Percentiles rank a stretch among this genome's conserved stretches.
phyloP scores from a whole-genome alignment of 306 rosid genomes.

The Fragaria ananassa region DNA sequence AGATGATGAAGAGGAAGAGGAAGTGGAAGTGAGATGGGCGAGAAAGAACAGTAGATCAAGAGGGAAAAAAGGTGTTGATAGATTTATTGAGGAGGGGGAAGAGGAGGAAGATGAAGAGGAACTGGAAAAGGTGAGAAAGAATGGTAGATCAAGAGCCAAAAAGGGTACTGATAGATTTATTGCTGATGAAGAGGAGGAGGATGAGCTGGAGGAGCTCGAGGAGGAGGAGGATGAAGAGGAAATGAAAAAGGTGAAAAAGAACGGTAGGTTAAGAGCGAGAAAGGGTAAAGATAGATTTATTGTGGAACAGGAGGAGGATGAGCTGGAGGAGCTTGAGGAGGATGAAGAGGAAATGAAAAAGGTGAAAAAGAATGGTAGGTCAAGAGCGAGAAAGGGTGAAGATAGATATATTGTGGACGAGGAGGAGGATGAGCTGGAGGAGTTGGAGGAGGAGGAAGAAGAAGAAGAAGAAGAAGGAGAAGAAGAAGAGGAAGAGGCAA shows the following conservation, averaged over 20 bases:
- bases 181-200: conserved; percentile 30
- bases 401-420: conserved; percentile 18
- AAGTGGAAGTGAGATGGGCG: conserved; percentile 37
- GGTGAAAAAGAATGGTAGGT: conserved; percentile 28
- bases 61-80: conserved; percentile 28
- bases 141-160: conserved; percentile 22
- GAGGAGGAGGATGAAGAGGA: conserved; percentile 27
- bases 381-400: conserved; percentile 5
- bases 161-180: neutral
- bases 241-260: conserved; percentile 31
- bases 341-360: conserved; percentile 31
- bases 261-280: conserved; percentile 22
- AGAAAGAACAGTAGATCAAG: conserved; percentile 50
- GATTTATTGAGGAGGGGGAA: conserved; percentile 19
- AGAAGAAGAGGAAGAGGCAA: conserved; percentile 19
- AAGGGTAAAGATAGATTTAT: neutral
- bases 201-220: conserved; percentile 6
- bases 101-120: conserved; percentile 26
- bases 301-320: conserved; percentile 28
- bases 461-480: conserved; percentile 20
- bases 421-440: conserved; percentile 11
- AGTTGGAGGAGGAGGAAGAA: conserved; percentile 2
- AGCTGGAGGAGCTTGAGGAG: conserved; percentile 3
- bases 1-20: conserved; percentile 45
- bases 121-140: conserved; percentile 31